Evolutionary conservation across 805 yeast species (phyloP), one percentile per base, ranked within the genome.

Genomic region (Hemisphaericaspora nanyangensis): DNA sequence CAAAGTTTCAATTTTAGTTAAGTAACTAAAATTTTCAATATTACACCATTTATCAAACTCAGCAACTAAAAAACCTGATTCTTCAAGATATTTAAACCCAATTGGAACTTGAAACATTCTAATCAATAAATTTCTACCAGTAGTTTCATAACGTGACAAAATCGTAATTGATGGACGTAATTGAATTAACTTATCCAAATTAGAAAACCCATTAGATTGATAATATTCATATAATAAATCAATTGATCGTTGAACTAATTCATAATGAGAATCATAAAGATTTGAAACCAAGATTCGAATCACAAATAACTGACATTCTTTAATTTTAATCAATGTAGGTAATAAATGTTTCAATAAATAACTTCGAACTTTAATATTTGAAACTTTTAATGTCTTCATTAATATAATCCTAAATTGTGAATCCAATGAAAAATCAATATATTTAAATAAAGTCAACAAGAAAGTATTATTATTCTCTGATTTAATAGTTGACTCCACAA

Each of bases 351-450:
- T 65, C 0, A 93, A 77, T 0, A 89, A 80, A 44, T 68, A 73
- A 4, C 72, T 42, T 42, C 89, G 73, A 5, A 85, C 63, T 2
- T 68, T 59, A 22, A 56, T 56, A 39, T 77, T 72, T 0, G 81
- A 73, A 1, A 80, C 69, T 19, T 75, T 75, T 35, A 89, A 61
- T 2, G 86, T 77, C 51, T 85, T 83, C 3, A 75, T 67, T 29
- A 91, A 64, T 2, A 89, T 65, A 6, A 82, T 72, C 33, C 93
- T 64, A 30, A 87, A 68, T 47, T 84, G 96, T 6, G 82, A 78
- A 10, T 80, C 78, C 7, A 28, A 16, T 4, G 70, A 62, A 47
- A 79, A 79, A 46, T 82, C 82, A 55, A 90, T 61, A 36, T 79
- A 78, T 26, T 76, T 74, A 38, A 91, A 64, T 8, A 86, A 69